Evolutionary conservation across 805 yeast species (phyloP), one percentile per base, ranked within the genome.

Genomic region (Nakazawaea siamensis): DNA sequence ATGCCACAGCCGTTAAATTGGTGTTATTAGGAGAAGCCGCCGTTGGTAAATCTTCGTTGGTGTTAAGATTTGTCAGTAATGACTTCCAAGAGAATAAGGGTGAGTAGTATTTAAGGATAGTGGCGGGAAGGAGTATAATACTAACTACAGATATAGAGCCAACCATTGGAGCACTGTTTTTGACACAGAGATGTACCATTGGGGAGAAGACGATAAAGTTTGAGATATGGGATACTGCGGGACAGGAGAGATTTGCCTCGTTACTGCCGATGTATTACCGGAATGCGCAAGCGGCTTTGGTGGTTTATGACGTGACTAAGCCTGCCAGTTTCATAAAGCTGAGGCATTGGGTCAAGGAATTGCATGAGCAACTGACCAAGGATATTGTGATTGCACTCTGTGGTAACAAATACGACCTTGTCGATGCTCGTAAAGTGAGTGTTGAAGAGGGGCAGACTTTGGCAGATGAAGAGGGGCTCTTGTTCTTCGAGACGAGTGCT

Each of bases 21-120:
- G 98, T 90, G 7, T 73, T 90, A 27, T 64, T 90, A 30, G 98
- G 98, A 19, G 98, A 90, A 54, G 97, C 97, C 1, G 98, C 98
- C 0, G 98, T 90, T 13, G 98, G 98, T 35, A 90, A 90, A 54
- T 85, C 95, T 4, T 85, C 95, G 5, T 68, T 90, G 21, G 97
- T 90, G 24, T 68, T 90, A 45, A 70, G 97, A 46, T 90, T 90
- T 58, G 97, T 90, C 28, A 78, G 87, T 44, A 86, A 90, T 57
- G 97, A 90, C 52, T 90, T 90, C 60, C 95, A 92, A 57, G 97
- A 88, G 57, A 88, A 90, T 59, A 88, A 90, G 54, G 64, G 64
- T 58, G 35, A 23, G 59, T 48, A 4, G 7, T 24, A 12, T 21
- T 9, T 21, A 11, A 14, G 13, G 15, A 24, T 7, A 11, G 27